phyloP scores from a whole-genome alignment of 2,329 filamentous ascomycete genomes.

The Exophiala sp. region DNA sequence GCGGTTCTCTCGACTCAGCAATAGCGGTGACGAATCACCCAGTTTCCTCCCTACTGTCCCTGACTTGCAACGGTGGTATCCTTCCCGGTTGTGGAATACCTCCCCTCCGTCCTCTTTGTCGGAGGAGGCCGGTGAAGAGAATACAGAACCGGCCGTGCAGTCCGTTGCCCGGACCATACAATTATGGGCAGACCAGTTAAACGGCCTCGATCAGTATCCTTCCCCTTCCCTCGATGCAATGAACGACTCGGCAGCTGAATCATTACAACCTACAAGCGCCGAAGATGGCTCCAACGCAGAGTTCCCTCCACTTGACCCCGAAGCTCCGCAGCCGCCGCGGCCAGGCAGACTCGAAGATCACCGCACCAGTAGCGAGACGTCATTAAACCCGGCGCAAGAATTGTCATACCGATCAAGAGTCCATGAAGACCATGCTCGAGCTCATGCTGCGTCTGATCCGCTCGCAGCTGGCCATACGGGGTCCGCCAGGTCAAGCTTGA shows the following conservation, averaged over 20 bases:
- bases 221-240: slow-evolving; percentile 28
- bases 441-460: slow-evolving; percentile 25
- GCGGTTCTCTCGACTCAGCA: slow-evolving; percentile 35
- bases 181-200: slow-evolving; percentile 28
- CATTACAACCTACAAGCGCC: slow-evolving; percentile 1
- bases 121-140: slow-evolving; percentile 19
- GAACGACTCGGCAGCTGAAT: slow-evolving; percentile 13
- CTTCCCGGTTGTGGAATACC: slow-evolving; percentile 26
- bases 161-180: slow-evolving; percentile 27
- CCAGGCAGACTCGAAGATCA: slow-evolving; percentile 13
- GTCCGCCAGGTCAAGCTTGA: slow-evolving; percentile 1
- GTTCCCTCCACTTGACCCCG: slow-evolving; percentile 24
- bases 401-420: slow-evolving; percentile 23
- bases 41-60: slow-evolving; percentile 28
- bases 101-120: slow-evolving; percentile 22
- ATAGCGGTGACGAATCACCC: slow-evolving; percentile 24
- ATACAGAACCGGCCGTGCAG: slow-evolving; percentile 26
- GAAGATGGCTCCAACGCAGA: slow-evolving; percentile 9
- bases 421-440: slow-evolving; percentile 20
- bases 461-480: slow-evolving; percentile 6
- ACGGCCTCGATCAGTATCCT: slow-evolving; percentile 27
- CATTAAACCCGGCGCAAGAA: slow-evolving; percentile 26
- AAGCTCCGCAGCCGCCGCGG: slow-evolving; percentile 2
- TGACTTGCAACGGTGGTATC: slow-evolving; percentile 27
- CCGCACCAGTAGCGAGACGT: slow-evolving; percentile 27